phyloP scores from a whole-genome alignment of 2,329 filamentous ascomycete species.

The Emydomyces testavorans region DNA sequence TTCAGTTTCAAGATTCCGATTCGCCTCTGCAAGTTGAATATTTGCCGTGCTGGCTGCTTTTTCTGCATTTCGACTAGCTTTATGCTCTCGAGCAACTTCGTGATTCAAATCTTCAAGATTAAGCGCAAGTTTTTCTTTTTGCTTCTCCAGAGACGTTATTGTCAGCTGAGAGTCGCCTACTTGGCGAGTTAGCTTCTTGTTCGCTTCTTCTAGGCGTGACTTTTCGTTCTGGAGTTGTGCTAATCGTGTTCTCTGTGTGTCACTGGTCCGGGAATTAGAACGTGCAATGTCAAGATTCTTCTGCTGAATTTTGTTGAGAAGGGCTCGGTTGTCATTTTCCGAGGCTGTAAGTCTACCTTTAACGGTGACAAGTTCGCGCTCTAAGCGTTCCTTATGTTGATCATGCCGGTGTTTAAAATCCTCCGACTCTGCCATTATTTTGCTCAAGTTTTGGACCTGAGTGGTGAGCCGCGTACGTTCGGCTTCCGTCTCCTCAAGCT shows the following conservation, averaged over 20 bases:
- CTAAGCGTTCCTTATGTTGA: constrained; percentile 83
- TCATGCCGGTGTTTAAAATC: constrained; percentile 83
- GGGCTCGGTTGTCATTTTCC: constrained; percentile 86
- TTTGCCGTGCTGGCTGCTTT: constrained; percentile 70
- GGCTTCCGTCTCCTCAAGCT: constrained; percentile 65
- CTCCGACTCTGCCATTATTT: constrained; percentile 77
- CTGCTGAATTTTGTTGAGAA: constrained; percentile 95
- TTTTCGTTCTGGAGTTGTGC: constrained; percentile 72
- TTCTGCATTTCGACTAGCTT: constrained; percentile 79
- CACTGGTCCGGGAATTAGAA: constrained; percentile 72
- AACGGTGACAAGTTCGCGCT: constrained; percentile 80
- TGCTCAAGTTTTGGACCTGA: constrained; percentile 75
- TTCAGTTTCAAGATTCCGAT: constrained; percentile 82
- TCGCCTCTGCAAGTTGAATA: constrained; percentile 75
- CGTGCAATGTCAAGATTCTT: constrained; percentile 94
- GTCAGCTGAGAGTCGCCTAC: constrained; percentile 74
- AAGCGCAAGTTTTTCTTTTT: constrained; percentile 81
- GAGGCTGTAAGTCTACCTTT: constrained; percentile 82
- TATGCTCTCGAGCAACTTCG: constrained; percentile 79
- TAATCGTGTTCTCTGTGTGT: constrained; percentile 68
- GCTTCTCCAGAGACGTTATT: constrained; percentile 78
- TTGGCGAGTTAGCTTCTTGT: constrained; percentile 67
- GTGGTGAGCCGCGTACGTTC: constrained; percentile 65
- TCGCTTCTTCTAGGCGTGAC: constrained; percentile 68
- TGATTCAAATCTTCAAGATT: constrained; percentile 86